phyloP scores from a whole-genome alignment of 306 rosid genomes.

The Carpinus viminea region DNA sequence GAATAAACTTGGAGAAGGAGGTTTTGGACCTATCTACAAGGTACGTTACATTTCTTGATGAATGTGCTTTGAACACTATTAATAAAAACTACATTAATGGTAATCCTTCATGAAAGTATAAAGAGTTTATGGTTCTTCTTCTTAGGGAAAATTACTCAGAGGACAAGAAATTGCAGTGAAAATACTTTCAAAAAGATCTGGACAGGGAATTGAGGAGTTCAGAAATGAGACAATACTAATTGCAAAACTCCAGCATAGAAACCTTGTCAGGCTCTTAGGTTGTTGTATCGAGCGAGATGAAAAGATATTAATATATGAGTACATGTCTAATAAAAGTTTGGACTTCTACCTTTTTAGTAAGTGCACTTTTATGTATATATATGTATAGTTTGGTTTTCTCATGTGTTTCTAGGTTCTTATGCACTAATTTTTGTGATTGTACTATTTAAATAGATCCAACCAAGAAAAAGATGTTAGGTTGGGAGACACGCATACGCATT shows the following conservation, averaged over 20 bases:
- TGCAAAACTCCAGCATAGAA: not conserved
- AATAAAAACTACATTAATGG: too few species aligned
- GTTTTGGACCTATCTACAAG: too few species aligned
- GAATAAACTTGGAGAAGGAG: too few species aligned
- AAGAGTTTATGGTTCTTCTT: not conserved
- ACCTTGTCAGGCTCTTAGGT: not conserved
- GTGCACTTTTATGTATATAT: not conserved
- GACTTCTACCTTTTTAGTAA: not conserved
- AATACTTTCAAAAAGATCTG: not conserved
- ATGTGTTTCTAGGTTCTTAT: not conserved
- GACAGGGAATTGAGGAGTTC: not conserved
- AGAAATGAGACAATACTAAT: not conserved
- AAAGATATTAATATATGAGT: not conserved
- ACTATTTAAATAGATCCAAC: not conserved
- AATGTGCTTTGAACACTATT: too few species aligned
- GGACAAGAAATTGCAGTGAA: not conserved
- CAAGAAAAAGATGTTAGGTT: not conserved
- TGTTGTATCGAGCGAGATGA: not conserved
- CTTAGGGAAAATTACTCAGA: not conserved
- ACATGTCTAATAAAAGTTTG: not conserved
- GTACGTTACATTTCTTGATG: too few species aligned
- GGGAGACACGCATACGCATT: not conserved
- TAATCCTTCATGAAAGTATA: not conserved
- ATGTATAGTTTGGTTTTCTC: not conserved
- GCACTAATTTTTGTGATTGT: not conserved